Percentiles rank a stretch among this genome's conserved stretches.
phyloP scores from a whole-genome alignment of 2,329 filamentous ascomycete genomes.

The Ophiostoma australiae region DNA sequence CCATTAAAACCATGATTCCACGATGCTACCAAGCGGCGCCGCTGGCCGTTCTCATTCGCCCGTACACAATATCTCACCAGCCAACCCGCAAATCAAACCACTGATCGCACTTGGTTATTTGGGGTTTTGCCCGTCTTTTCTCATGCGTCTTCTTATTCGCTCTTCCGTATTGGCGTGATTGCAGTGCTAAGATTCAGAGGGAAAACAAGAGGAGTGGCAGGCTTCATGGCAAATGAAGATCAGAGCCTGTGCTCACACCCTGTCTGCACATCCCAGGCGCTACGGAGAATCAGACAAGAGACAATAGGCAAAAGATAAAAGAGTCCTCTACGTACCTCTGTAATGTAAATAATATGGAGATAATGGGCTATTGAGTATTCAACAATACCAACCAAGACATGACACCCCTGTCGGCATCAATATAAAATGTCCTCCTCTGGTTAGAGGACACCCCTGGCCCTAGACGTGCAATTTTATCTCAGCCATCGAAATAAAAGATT shows the following conservation, averaged over 20 bases:
- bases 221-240: slow-evolving; percentile 21
- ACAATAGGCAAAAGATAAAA: neutral
- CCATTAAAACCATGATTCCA: neutral
- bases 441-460: slow-evolving; percentile 6
- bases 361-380: too few relatives aligned
- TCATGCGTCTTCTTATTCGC: neutral
- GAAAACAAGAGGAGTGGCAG: neutral
- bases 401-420: slow-evolving; percentile 13
- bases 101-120: neutral
- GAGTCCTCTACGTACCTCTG: neutral
- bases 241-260: slow-evolving; percentile 21
- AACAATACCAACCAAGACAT: neutral
- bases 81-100: neutral
- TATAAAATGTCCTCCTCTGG: slow-evolving; percentile 12
- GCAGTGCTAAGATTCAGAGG: neutral
- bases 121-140: neutral
- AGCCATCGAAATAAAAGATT: neutral
- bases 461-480: slow-evolving; percentile 12
- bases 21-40: neutral
- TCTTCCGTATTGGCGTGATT: neutral
- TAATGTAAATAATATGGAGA: neutral
- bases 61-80: neutral
- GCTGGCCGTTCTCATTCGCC: slow-evolving; percentile 10
- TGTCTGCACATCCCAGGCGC: slow-evolving; percentile 8
- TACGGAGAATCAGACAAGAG: neutral